Evolutionary conservation across 345 rosid genomes (phyloP).

Genomic region (Erodium maritimum): DNA sequence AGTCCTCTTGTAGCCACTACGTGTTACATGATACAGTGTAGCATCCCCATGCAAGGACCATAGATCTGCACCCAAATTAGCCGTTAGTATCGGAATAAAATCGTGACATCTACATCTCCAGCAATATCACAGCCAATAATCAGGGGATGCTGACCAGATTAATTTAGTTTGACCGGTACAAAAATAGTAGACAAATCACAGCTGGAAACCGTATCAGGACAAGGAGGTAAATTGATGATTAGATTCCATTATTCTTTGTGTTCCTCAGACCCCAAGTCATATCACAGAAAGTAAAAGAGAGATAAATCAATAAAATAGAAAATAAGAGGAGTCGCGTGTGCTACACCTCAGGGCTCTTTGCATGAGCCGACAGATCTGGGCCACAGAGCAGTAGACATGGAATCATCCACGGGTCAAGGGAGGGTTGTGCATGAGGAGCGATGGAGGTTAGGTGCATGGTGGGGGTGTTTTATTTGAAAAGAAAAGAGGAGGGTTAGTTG

Average conservation of each 20-base stretch:
- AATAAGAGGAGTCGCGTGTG: too few species aligned
- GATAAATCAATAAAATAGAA: not conserved
- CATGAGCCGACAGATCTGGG: not conserved
- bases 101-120: not conserved
- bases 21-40: too few species aligned
- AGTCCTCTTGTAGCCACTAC: not conserved
- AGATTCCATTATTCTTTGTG: conserved; percentile 1
- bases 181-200: conserved; percentile 6
- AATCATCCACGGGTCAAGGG: too few species aligned
- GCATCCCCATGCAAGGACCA: too few species aligned
- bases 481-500: conserved; percentile 8
- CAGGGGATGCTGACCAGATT: conserved; percentile 21
- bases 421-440: not conserved
- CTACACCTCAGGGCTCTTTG: too few species aligned
- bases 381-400: not conserved
- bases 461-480: not conserved
- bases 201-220: conserved; percentile 11
- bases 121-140: conserved; percentile 18
- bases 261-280: not conserved
- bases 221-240: conserved; percentile 7
- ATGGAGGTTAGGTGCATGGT: conserved; percentile 5
- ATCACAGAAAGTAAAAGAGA: not conserved
- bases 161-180: conserved; percentile 20
- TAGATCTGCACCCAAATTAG: too few species aligned
- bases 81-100: too few species aligned